These are phyloP conservation scores for Ascochyta pisi DNA, from an alignment of 2,329 filamentous ascomycete species.

Conservation along the genomic window DNA sequence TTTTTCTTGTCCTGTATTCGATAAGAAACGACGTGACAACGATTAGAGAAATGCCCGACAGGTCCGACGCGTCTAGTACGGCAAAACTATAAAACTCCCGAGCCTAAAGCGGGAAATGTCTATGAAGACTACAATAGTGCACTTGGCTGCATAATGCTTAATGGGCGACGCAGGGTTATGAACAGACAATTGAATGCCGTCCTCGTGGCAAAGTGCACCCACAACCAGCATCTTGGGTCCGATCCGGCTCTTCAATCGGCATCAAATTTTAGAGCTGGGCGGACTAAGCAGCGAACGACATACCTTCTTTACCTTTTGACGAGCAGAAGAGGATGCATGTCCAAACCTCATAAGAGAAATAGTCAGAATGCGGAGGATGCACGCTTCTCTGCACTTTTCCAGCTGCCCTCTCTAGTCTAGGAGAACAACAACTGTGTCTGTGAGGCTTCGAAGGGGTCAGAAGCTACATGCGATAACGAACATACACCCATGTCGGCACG, in stretches of 20 bases:
- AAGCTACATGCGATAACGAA: conserved; percentile 12
- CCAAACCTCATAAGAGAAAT: no score
- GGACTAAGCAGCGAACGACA: no score
- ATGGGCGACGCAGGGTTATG: no score
- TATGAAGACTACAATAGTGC: neutral
- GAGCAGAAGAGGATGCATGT: no score
- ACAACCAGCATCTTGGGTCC: neutral
- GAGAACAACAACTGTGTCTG: no score
- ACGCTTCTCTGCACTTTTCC: neutral
- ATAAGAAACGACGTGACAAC: conserved; percentile 7
- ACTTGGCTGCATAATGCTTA: conserved; percentile 2
- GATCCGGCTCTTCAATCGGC: neutral
- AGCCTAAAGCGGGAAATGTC: neutral
- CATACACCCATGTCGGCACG: conserved; percentile 25
- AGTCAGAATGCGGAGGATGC: neutral
- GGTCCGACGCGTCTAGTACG: neutral
- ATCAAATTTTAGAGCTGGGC: neutral
- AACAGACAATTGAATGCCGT: no score
- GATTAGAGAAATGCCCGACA: neutral
- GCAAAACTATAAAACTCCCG: neutral
- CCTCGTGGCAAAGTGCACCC: neutral
- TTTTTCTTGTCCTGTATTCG: neutral
- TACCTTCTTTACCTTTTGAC: no score
- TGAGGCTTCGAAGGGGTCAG: neutral
- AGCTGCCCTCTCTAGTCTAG: neutral